Percentiles rank a stretch among this genome's conserved stretches.
Conservation (phyloP, 2,329 filamentous ascomycete species). For the Ploettnerulaceae sp. region DNA sequence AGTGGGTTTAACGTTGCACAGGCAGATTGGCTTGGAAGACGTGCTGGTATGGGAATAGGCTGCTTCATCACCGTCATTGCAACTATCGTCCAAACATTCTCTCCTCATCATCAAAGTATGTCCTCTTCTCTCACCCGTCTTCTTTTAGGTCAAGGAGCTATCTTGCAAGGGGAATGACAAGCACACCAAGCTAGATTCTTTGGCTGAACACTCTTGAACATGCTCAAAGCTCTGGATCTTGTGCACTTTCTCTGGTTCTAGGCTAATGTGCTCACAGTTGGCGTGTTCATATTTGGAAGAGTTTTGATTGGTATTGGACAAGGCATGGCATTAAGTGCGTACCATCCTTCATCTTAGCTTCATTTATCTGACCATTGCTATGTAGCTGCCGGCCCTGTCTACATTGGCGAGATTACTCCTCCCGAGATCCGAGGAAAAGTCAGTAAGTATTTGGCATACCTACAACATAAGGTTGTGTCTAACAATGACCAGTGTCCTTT, state of each 20-base stretch:
- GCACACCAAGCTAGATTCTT: too few relatives aligned
- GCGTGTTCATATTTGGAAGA: conserved; percentile 63
- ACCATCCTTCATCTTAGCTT: neutral
- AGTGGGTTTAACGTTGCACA: conserved; percentile 6
- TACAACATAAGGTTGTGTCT: neutral
- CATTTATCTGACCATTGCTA: neutral
- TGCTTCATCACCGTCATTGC: conserved; percentile 62
- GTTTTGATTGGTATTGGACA: conserved; percentile 67
- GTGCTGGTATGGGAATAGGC: conserved; percentile 59
- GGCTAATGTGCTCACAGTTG: too few relatives aligned
- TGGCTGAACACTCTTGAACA: too few relatives aligned
- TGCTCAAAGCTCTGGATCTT: too few relatives aligned
- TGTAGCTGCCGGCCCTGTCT: conserved; percentile 56
- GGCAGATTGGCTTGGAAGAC: conserved; percentile 46
- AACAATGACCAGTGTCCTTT: conserved; percentile 46
- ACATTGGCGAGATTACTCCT: conserved; percentile 65
- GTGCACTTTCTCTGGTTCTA: too few relatives aligned
- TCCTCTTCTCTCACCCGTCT: too few relatives aligned
- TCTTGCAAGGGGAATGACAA: too few relatives aligned
- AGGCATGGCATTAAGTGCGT: conserved; percentile 57
- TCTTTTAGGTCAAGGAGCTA: too few relatives aligned
- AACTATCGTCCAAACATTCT: conserved; percentile 64
- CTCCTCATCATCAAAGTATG: conserved; percentile 53
- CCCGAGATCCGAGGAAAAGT: conserved; percentile 60
- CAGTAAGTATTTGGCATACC: conserved; percentile 31